Evolutionary conservation across 2,329 filamentous ascomycete genomes (phyloP), one percentile per base, ranked within the genome.

Genomic region (Diaporthe caulivora): DNA sequence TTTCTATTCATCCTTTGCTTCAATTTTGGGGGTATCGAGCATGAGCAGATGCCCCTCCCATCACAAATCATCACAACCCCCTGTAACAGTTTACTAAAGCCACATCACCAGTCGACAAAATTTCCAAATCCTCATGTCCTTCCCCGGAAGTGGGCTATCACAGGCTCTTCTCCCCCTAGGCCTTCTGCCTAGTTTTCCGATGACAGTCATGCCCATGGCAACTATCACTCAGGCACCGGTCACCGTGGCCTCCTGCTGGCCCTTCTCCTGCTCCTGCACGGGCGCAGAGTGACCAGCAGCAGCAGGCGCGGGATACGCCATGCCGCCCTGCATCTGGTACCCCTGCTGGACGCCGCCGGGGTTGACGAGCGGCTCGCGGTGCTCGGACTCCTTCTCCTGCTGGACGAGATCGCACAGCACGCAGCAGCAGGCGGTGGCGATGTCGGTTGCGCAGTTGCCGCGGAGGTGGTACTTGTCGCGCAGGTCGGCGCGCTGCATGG

Each of bases 371-470:
- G 76, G 74, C 76, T 84, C 84, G 18, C 81, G 83, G 73, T 82
- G 77, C 65, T 79, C 80, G 2, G 82, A 81, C 80, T 88, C 86
- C 83, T 87, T 87, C 51, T 87, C 86, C 74, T 82, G 78, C 83
- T 87, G 86, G 69, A 85, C 81, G 31, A 87, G 78, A 57, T 81
- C 80, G 79, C 86, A 88, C 79, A 83, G 82, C 29, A 80, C 81
- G 76, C 85, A 87, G 81, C 85, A 87, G 81, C 82, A 87, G 2
- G 85, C 80, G 4, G 80, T 78, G 47, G 80, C 81, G 42, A 87
- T 77, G 68, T 87, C 86, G 44, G 80, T 78, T 1, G 85, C 75
- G 75, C 84, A 87, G 78, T 78, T 83, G 31, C 86, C 86, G 77
- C 84, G 77, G 21, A 88, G 82, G 77, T 85, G 81, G 78, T 86